Conservation (phyloP, 805 yeast genomes). For the Yarrowia keelungensis region DNA sequence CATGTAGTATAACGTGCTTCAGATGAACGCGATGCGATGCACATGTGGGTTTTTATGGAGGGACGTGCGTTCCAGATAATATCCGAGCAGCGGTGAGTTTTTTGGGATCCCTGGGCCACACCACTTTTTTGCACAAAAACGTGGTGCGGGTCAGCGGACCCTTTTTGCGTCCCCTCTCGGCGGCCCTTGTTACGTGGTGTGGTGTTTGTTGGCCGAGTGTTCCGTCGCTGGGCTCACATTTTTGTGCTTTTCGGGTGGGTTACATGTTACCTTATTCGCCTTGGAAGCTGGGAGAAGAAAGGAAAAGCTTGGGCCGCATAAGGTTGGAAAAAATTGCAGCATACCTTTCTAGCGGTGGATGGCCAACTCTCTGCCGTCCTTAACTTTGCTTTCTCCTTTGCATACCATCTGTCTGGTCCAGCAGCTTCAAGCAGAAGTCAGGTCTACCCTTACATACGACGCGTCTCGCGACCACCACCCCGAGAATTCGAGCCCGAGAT, state of each 20-base stretch:
- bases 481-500: too few species aligned
- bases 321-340: slow-evolving; percentile 39
- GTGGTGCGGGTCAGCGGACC: too few species aligned
- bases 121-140: too few species aligned
- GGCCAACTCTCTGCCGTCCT: slow-evolving; percentile 38
- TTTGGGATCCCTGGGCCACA: too few species aligned
- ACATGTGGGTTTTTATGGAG: slow-evolving; percentile 28
- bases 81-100: not conserved
- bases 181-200: slow-evolving; percentile 24
- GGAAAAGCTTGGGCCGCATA: slow-evolving; percentile 1
- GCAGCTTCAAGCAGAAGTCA: slow-evolving; percentile 35
- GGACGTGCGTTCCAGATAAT: slow-evolving; percentile 11
- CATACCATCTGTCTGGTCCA: slow-evolving; percentile 35
- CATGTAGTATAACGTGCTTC: slow-evolving; percentile 37
- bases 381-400: slow-evolving; percentile 37
- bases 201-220: slow-evolving; percentile 1
- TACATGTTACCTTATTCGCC: slow-evolving; percentile 29
- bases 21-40: slow-evolving; percentile 38
- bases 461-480: too few species aligned
- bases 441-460: slow-evolving; percentile 14
- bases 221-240: slow-evolving; percentile 14
- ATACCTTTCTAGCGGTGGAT: slow-evolving; percentile 13
- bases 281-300: slow-evolving; percentile 37
- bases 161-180: slow-evolving; percentile 21
- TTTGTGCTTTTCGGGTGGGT: slow-evolving; percentile 36